phyloP scores from a whole-genome alignment of 768 basidiomycete species.

The Lentinula aciculospora region DNA sequence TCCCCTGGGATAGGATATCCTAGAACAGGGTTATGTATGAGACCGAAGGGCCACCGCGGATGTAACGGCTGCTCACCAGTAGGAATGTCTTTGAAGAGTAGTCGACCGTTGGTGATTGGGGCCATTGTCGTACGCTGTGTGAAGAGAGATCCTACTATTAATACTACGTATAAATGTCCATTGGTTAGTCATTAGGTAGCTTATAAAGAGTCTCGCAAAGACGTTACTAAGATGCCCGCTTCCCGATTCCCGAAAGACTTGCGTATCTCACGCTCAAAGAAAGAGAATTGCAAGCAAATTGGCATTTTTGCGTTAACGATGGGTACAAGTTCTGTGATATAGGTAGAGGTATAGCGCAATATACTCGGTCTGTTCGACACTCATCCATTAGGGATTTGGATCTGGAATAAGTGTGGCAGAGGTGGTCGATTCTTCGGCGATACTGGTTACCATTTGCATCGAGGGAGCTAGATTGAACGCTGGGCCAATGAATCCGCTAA shows the following conservation, averaged over 20 bases:
- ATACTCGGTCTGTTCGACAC: no score
- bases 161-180: no score
- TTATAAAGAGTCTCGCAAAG: no score
- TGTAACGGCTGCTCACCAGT: not conserved
- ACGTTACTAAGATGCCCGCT: no score
- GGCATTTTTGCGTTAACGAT: not conserved
- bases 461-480: not conserved
- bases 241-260: no score
- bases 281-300: not conserved
- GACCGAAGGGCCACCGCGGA: not conserved
- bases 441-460: not conserved
- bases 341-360: not conserved
- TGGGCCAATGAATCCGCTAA: conserved; percentile 1
- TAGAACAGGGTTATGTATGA: not conserved
- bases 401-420: no score
- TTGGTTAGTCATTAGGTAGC: no score
- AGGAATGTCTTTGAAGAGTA: conserved; percentile 24
- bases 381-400: no score
- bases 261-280: no score
- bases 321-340: not conserved
- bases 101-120: conserved; percentile 16
- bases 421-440: not conserved
- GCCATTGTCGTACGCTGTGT: not conserved
- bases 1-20: conserved; percentile 19
- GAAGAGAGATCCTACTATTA: conserved; percentile 21